phyloP scores from a whole-genome alignment of 371 early-diverging fungal species.

The Actinomucor elegans region DNA sequence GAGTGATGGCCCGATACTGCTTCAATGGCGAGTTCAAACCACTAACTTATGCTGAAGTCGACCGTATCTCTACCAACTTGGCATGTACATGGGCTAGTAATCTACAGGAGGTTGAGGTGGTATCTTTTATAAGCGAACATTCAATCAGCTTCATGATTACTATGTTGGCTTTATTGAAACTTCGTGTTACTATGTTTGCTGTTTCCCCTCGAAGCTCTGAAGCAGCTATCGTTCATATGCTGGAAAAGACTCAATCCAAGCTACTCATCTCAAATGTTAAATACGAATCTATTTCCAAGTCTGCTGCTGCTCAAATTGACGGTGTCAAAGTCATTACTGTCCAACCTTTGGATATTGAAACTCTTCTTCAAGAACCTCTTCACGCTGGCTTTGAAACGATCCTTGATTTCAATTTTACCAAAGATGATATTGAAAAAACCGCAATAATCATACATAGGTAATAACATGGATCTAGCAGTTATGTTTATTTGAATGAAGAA shows the following conservation, averaged over 20 bases:
- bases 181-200: constrained; percentile 17
- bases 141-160: constrained; percentile 16
- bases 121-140: constrained; percentile 29
- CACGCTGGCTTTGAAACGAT: not conserved
- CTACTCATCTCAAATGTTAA: constrained; percentile 17
- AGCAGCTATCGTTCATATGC: constrained; percentile 21
- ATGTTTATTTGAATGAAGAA: too few relatives aligned
- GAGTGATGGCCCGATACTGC: constrained; percentile 1
- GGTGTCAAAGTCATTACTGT: not conserved
- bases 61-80: constrained; percentile 28
- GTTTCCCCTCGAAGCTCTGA: constrained; percentile 38
- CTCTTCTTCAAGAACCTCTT: constrained; percentile 13
- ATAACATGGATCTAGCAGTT: too few relatives aligned
- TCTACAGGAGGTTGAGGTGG: not conserved
- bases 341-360: constrained; percentile 11
- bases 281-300: constrained; percentile 13
- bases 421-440: constrained; percentile 18
- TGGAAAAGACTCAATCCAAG: constrained; percentile 22
- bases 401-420: not conserved
- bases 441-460: constrained; percentile 26
- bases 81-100: constrained; percentile 21
- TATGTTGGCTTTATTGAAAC: constrained; percentile 27
- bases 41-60: constrained; percentile 29
- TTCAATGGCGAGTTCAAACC: constrained; percentile 3
- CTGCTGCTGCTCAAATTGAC: not conserved